phyloP scores from a whole-genome alignment of 805 yeast species.

The Ogataea corticis region DNA sequence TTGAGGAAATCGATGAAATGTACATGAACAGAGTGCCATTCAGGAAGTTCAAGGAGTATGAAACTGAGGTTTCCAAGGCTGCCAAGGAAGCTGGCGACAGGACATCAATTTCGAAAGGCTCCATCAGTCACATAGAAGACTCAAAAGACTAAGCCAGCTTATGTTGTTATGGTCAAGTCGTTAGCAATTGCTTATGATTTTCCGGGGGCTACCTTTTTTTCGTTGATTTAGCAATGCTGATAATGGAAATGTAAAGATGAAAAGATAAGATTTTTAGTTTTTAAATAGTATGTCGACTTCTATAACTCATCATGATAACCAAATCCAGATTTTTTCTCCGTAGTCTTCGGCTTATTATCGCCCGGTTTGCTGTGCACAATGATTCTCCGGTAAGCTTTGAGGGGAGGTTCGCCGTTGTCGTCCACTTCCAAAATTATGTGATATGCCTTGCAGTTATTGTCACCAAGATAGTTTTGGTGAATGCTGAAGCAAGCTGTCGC shows the following conservation, averaged over 20 bases:
- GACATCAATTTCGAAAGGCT: background rate
- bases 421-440: constrained; percentile 28
- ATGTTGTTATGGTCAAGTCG: too few relatives aligned
- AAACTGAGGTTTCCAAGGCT: constrained; percentile 2
- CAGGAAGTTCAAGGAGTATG: constrained; percentile 25
- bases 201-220: too few relatives aligned
- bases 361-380: constrained; percentile 13
- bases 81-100: background rate
- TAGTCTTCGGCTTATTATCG: background rate
- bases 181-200: too few relatives aligned
- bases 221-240: too few relatives aligned
- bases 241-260: too few relatives aligned
- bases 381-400: constrained; percentile 18
- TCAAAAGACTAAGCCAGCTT: background rate
- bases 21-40: constrained; percentile 38
- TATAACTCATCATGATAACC: background rate
- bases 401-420: constrained; percentile 12
- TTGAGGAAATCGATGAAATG: constrained; percentile 49
- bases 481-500: constrained; percentile 7
- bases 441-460: constrained; percentile 19
- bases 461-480: constrained; percentile 8
- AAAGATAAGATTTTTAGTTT: background rate
- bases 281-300: too few relatives aligned
- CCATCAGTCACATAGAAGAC: background rate
- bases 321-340: constrained; percentile 1